These are phyloP conservation scores for Fusarium tjaetaba DNA, from an alignment of 2,329 filamentous ascomycete genomes.

Conservation along the genomic window DNA sequence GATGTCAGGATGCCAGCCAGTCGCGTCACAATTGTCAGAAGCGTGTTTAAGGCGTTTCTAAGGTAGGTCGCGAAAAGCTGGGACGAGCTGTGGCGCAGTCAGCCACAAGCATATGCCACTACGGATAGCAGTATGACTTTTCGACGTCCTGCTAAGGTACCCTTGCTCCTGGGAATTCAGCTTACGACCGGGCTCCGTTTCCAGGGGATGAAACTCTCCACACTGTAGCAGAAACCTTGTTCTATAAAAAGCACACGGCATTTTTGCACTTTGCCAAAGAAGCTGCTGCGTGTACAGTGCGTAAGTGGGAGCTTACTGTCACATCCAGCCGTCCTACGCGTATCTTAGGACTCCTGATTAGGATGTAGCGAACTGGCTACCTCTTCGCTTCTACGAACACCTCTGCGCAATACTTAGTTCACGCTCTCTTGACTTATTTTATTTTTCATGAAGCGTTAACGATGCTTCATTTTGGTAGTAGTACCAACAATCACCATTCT, in stretches of 20 bases:
- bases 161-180: background rate
- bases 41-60: conserved; percentile 30
- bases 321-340: conserved; percentile 12
- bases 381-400: conserved; percentile 25
- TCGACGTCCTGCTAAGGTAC: background rate
- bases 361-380: conserved; percentile 26
- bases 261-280: background rate
- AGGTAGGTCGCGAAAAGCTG: conserved; percentile 34
- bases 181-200: conserved; percentile 24
- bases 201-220: conserved; percentile 23
- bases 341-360: conserved; percentile 37
- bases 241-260: conserved; percentile 38
- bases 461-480: conserved; percentile 33
- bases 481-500: conserved; percentile 8
- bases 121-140: background rate
- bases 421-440: background rate
- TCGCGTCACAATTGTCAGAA: conserved; percentile 41
- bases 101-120: conserved; percentile 43
- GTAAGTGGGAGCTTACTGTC: conserved; percentile 18
- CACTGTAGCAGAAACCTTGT: conserved; percentile 36
- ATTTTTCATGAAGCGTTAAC: conserved; percentile 13
- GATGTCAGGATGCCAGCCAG: conserved; percentile 22
- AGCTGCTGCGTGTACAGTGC: conserved; percentile 33
- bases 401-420: conserved; percentile 13
- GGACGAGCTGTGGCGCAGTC: conserved; percentile 35